Base-by-base conservation (phyloP, 495 filamentous ascomycete genomes). In the Bryoglossum gracile region DNA sequence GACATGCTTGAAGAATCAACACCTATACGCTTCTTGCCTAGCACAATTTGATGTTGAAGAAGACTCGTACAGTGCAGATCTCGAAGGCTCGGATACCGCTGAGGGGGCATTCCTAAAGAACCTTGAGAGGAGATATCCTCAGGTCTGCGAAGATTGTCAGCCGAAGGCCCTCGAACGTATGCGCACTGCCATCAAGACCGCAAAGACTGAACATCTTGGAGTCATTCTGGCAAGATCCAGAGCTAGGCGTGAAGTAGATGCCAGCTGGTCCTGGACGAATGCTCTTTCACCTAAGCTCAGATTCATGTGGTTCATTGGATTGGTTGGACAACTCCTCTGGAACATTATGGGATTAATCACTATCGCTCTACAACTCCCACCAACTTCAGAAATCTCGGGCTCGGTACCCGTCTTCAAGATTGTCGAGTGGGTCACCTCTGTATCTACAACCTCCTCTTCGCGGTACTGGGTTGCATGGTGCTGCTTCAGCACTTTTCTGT, bases 1-100 rank as follows among this genome's bases (percentile, higher is more conserved):
- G 11, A 81, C 73, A 43, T 95, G 89, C 58, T 60, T 85, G 39
- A 83, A 83, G 57, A 94, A 95, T 62, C 89, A 95, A 62, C 80
- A 84, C 51, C 67, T 94, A 26, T 75, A 86, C 45, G 80, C 74
- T 32, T 70, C 77, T 22, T 70, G 74, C 0, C 64, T 95, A 8
- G 80, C 85, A 3, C 72, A 77, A 51, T 89, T 88, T 53, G 73
- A 85, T 45, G 32, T 59, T 22, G 57, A 56, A 8, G 36, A 18
- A 5, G 55, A 57, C 26, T 43, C 47, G 11, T 83, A 86, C 2
- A 68, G 81, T 16, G 68, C 81, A 14, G 74, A 83, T n/a, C 84
- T 87, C 58, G 63, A 70, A 32, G 70, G 75, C 23, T 81, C 58
- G 37, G 50, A 59, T 21, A 63, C 58, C 39, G 69, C 74, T 33